Base-by-base conservation (phyloP, 1,284 basidiomycete species). In the Ustilago nuda region DNA sequence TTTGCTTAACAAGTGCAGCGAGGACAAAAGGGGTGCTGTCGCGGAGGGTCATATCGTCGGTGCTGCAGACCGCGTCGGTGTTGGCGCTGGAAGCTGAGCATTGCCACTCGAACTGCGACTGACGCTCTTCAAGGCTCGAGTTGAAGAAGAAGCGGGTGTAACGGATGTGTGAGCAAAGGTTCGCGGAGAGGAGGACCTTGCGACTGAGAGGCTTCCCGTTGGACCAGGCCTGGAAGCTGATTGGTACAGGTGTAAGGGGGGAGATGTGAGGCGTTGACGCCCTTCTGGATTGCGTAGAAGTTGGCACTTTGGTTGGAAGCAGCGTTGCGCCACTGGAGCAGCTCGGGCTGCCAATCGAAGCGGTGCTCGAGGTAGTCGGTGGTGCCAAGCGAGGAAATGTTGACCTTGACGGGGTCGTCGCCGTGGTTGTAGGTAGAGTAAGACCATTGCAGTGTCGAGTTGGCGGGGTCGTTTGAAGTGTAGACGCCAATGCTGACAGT, bases 121-220 rank as follows among this genome's bases (percentile, higher is more conserved):
- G 60, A 7, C 82, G 66, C 62, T 66, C 67, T 35, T 68, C 61
- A 7, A 79, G 70, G 50, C 78, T 79, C 52, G 82, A 83, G 69
- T 83, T 83, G 80, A 77, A 83, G 70, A 83, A 83, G 68, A 82
- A 76, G 39, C 82, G 75, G 17, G 73, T 67, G 58, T 82, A 83
- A 55, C 74, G 66, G 54, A 83, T 64, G 35, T 72, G 82, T 75
- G 11, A 68, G 56, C 30, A 77, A 61, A 8, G 76, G 75, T 30
- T 69, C 19, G 43, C 53, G 60, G 12, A 62, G 56, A 4, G 82
- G 76, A 7, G 82, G 80, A 23, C 80, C 79, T 52, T 79, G 76
- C 8, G 70, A 77, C 33, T 70, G 72, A 17, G 67, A 72, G 3
- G 60, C 43, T 35, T 78, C 78, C 82, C 82, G 55, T 82, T 82